A percentile compares a stretch with the other conserved stretches of the same genome.
These are phyloP conservation scores for Plasmodium knowlesi DNA, from an alignment of 169 alveolate species.

Conservation along the genomic window DNA sequence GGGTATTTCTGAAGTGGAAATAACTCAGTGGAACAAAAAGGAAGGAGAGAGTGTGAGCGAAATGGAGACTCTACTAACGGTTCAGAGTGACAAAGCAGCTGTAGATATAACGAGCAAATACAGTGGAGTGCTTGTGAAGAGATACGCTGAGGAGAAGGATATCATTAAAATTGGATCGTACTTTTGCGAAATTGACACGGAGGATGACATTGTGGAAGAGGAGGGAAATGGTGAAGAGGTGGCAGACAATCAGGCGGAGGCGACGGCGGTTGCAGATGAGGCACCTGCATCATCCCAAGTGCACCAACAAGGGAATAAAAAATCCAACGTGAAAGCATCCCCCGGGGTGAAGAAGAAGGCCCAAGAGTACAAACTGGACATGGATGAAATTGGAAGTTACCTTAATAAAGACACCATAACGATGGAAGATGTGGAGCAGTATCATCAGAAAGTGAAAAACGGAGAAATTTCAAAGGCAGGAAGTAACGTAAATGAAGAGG, in stretches of 20 bases:
- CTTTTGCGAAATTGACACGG: slow-evolving; percentile 87
- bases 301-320: not conserved
- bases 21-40: slow-evolving; percentile 92
- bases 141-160: slow-evolving; percentile 89
- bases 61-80: slow-evolving; percentile 94
- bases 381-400: not conserved
- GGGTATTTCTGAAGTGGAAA: slow-evolving; percentile 93
- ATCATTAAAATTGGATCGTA: slow-evolving; percentile 86
- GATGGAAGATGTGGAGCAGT: slow-evolving; percentile 42
- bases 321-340: slow-evolving; percentile 27
- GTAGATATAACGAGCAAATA: slow-evolving; percentile 94
- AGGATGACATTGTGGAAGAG: slow-evolving; percentile 48
- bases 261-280: not conserved
- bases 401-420: slow-evolving; percentile 14
- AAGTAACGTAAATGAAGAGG: not conserved
- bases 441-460: slow-evolving; percentile 2
- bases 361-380: slow-evolving; percentile 19
- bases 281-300: not conserved
- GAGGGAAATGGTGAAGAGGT: slow-evolving; percentile 2
- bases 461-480: not conserved
- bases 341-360: slow-evolving; percentile 71
- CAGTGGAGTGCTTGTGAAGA: slow-evolving; percentile 91
- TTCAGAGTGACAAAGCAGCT: slow-evolving; percentile 95
- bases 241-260: not conserved
- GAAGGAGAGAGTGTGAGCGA: slow-evolving; percentile 93